These are phyloP conservation scores for Pseudogymnoascus sp. DNA, from an alignment of 2,329 filamentous ascomycete genomes.

Conservation along the genomic window DNA sequence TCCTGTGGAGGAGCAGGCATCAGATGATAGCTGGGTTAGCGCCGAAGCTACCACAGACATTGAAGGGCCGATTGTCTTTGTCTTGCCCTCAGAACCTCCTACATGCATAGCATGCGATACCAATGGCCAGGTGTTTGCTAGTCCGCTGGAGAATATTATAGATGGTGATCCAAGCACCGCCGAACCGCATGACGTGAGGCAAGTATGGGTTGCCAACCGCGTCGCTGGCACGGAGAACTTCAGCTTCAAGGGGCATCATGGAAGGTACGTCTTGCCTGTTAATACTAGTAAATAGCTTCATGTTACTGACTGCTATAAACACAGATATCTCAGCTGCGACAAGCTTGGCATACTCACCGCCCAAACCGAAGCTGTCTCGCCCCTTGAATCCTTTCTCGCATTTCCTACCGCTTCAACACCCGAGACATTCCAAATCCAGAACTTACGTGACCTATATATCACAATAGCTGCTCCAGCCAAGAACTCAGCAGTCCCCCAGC, in stretches of 20 bases:
- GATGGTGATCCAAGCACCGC: slow-evolving; percentile 76
- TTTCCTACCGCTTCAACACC: slow-evolving; percentile 57
- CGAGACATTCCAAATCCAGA: slow-evolving; percentile 69
- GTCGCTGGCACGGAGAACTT: slow-evolving; percentile 75
- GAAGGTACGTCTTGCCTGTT: slow-evolving; percentile 48
- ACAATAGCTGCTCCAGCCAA: slow-evolving; percentile 50
- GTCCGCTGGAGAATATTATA: slow-evolving; percentile 77
- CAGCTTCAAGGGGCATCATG: slow-evolving; percentile 85
- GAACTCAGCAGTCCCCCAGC: slow-evolving; percentile 47
- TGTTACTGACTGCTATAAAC: slow-evolving; percentile 9
- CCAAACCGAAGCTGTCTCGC: slow-evolving; percentile 71
- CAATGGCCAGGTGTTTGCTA: slow-evolving; percentile 77
- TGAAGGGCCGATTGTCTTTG: slow-evolving; percentile 72
- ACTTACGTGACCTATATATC: slow-evolving; percentile 63
- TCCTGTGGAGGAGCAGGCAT: slow-evolving; percentile 24
- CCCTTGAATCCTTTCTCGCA: slow-evolving; percentile 73
- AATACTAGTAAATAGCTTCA: background rate
- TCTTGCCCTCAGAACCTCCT: slow-evolving; percentile 67
- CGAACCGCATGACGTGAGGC: slow-evolving; percentile 90
- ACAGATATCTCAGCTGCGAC: slow-evolving; percentile 77
- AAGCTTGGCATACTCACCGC: slow-evolving; percentile 73
- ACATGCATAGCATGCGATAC: slow-evolving; percentile 79
- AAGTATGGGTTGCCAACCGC: slow-evolving; percentile 87
- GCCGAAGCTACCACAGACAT: slow-evolving; percentile 70
- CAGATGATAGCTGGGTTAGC: slow-evolving; percentile 87